Conservation (phyloP, 1,284 basidiomycete genomes). For the Ustilago hordei region DNA sequence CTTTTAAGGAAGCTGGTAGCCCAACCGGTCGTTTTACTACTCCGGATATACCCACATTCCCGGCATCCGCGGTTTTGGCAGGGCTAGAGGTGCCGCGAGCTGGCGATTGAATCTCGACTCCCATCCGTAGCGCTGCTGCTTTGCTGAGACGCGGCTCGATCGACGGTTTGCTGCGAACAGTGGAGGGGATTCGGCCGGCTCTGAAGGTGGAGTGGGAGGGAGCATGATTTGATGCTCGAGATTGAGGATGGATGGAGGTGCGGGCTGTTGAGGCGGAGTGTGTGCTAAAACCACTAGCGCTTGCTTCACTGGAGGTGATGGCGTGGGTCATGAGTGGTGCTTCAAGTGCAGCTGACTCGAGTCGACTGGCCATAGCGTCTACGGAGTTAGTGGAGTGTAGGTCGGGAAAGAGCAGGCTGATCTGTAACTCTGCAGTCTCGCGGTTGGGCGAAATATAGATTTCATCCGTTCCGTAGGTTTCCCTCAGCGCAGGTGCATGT, state of each 20-base stretch:
- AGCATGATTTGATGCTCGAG: conserved; percentile 10
- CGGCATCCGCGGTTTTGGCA: background rate
- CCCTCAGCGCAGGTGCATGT: conserved; percentile 6
- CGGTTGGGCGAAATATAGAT: conserved; percentile 45
- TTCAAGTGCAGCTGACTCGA: background rate
- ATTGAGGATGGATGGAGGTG: conserved; percentile 10
- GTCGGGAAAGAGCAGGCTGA: conserved; percentile 52
- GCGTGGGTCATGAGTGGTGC: conserved; percentile 4
- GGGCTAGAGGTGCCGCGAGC: conserved; percentile 9
- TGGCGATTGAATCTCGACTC: conserved; percentile 7
- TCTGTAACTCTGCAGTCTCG: conserved; percentile 37
- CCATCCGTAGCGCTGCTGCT: conserved; percentile 74
- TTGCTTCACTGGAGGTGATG: conserved; percentile 13
- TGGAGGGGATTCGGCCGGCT: conserved; percentile 22
- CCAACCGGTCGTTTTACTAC: conserved; percentile 30
- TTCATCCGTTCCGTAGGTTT: conserved; percentile 37
- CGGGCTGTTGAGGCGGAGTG: conserved; percentile 9
- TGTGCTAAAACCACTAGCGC: conserved; percentile 15
- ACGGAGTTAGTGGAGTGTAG: background rate
- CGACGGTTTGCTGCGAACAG: conserved; percentile 73
- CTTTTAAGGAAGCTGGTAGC: conserved; percentile 34
- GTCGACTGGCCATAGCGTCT: background rate
- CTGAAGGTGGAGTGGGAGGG: conserved; percentile 9
- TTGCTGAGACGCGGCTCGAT: conserved; percentile 81
- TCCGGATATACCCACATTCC: conserved; percentile 45